phyloP scores from a whole-genome alignment of 1,284 basidiomycete species.

The Naganishia albida region DNA sequence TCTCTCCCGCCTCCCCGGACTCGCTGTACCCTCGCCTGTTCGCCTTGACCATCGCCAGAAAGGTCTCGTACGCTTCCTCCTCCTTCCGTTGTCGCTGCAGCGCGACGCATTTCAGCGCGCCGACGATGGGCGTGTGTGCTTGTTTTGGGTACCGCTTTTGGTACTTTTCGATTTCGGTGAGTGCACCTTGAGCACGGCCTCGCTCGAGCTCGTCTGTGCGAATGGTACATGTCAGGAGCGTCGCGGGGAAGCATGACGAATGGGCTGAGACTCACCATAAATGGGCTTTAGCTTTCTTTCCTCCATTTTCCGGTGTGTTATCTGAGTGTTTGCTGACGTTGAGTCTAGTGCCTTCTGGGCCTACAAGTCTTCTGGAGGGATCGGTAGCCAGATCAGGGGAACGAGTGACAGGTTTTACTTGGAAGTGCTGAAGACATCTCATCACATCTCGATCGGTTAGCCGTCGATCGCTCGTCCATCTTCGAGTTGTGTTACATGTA shows the following conservation, averaged over 20 bases:
- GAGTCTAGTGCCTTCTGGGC: too few relatives aligned
- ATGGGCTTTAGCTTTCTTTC: constrained; percentile 31
- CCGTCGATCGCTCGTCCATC: too few relatives aligned
- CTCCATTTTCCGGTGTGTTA: constrained; percentile 7
- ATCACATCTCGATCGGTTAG: too few relatives aligned
- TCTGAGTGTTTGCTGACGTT: too few relatives aligned
- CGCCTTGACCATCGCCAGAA: constrained; percentile 17
- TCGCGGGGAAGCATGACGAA: constrained; percentile 1
- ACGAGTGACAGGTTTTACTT: too few relatives aligned
- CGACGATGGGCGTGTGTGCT: constrained; percentile 20
- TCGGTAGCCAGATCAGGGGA: too few relatives aligned
- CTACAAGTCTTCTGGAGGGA: too few relatives aligned
- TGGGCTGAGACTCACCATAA: constrained; percentile 20
- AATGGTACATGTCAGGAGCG: neutral
- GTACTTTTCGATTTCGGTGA: constrained; percentile 27
- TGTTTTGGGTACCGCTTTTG: constrained; percentile 26
- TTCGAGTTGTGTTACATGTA: too few relatives aligned
- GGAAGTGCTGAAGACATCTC: too few relatives aligned
- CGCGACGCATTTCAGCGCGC: constrained; percentile 27
- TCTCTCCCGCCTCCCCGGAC: neutral
- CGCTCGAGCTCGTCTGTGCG: constrained; percentile 27
- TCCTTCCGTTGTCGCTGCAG: constrained; percentile 22
- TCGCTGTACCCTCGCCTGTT: constrained; percentile 4
- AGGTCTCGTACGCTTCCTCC: constrained; percentile 26
- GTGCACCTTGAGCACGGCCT: constrained; percentile 14